Base-by-base conservation (phyloP, 768 basidiomycete genomes). In the Rhodotorula sphaerocarpa region DNA sequence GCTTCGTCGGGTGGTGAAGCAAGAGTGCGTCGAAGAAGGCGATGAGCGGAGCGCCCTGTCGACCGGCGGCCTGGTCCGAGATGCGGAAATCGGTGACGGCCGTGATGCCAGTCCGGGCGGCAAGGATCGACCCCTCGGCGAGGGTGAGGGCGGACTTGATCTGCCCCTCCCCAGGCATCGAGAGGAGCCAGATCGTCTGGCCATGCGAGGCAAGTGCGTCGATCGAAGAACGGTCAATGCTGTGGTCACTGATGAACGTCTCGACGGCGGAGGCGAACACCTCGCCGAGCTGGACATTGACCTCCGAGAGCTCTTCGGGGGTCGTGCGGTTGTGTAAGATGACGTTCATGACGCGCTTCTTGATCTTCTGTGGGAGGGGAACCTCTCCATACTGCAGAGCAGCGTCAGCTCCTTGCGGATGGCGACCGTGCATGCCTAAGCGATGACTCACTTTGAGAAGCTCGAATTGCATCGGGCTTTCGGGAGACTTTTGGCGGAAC, bases 21-120 rank as follows among this genome's bases (percentile, higher is more conserved):
- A 70, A 61, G 31, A 69, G 52, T 23, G 69, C 66, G 52, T 72
- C 71, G 51, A 72, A 68, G 57, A 70, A 72, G 20, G 57, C 69
- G 39, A 69, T 67, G 2, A 72, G 55, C 2, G 71, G 71, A 3
- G 71, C 71, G 9, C 55, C 61, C n/a, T 61, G 59, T 9, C 59
- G 61, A 10, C 54, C 61, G n/a, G 48, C 55, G 20, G 54, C 55
- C 21, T 69, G 69, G 46, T 72, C 71, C 4, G 63, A 61, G 39
- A 68, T 53, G 33, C 71, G 59, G 61, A 72, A 72, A 33, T 72
- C 69, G 45, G 64, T 70, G 43, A 70, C 50, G 48, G 55, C 36
- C 34, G 71, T 72, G 48, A 70, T 53, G 14, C 68, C 68, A 33
- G 57, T 67, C 59, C 36, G 51, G n/a, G 9, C 48, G 2, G 25